Conservation (phyloP, 1,284 basidiomycete species). For the Meripilus lineatus region DNA sequence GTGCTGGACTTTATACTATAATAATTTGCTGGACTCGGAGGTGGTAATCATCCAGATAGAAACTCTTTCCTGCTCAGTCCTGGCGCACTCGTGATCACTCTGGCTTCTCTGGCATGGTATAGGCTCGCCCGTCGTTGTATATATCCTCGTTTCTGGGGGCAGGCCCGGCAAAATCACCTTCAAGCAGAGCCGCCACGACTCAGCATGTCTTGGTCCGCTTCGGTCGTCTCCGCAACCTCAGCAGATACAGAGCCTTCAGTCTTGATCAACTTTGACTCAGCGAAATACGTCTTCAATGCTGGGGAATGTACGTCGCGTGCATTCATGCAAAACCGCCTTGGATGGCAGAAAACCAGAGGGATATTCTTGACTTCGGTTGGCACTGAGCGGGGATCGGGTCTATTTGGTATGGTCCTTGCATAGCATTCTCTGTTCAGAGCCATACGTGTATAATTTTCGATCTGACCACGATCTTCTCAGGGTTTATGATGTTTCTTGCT, state of each 20-base stretch:
- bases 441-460: background rate
- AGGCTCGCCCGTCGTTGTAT: no score
- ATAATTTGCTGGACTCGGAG: no score
- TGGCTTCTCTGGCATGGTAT: conserved; percentile 14
- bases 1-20: no score
- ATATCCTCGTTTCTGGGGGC: no score
- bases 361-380: conserved; percentile 72
- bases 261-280: conserved; percentile 69
- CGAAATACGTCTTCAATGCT: conserved; percentile 83
- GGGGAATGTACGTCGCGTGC: conserved; percentile 78
- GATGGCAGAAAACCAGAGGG: conserved; percentile 60
- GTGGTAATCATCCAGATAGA: no score
- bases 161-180: no score
- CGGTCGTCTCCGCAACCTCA: conserved; percentile 50
- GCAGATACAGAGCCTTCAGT: conserved; percentile 79
- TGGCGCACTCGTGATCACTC: no score
- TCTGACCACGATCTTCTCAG: conserved; percentile 32
- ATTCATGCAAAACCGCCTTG: conserved; percentile 62
- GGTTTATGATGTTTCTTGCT: conserved; percentile 79
- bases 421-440: no score
- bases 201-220: conserved; percentile 55
- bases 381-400: conserved; percentile 57
- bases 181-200: no score
- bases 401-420: conserved; percentile 51
- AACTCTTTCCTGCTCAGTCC: no score